Conservation (phyloP, 192 early-diverging fungal genomes). For the Backusella liffmaniae region DNA sequence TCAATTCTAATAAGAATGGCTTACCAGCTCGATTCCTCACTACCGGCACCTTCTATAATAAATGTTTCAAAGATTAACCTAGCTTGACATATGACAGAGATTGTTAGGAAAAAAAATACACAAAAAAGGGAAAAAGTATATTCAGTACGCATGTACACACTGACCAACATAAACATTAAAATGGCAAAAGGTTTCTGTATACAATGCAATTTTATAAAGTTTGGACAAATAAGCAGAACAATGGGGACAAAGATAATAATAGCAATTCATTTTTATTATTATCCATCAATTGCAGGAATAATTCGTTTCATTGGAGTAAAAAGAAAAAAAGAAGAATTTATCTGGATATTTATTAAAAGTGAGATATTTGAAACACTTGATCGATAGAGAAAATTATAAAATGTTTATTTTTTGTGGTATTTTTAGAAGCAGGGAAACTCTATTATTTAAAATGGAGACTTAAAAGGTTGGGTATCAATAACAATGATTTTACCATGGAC, state of each 20-base stretch:
- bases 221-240: background rate
- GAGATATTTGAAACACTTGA: background rate
- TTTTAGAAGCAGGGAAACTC: background rate
- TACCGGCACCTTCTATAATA: background rate
- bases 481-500: background rate
- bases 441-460: constrained; percentile 1
- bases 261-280: background rate
- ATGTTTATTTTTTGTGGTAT: background rate
- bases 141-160: background rate
- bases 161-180: background rate
- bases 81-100: background rate
- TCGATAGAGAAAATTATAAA: background rate
- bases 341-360: background rate
- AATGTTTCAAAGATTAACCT: background rate
- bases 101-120: background rate
- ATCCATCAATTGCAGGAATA: background rate
- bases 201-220: background rate
- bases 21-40: background rate
- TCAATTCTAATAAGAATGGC: background rate
- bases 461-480: background rate
- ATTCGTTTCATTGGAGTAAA: background rate
- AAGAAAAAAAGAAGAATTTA: background rate
- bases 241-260: background rate
- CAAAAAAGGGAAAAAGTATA: background rate
- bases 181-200: background rate